A percentile compares a stretch with the other conserved stretches of the same genome.
Evolutionary conservation across 805 yeast genomes (phyloP).

Genomic region (Wickerhamomyces ciferrii): DNA sequence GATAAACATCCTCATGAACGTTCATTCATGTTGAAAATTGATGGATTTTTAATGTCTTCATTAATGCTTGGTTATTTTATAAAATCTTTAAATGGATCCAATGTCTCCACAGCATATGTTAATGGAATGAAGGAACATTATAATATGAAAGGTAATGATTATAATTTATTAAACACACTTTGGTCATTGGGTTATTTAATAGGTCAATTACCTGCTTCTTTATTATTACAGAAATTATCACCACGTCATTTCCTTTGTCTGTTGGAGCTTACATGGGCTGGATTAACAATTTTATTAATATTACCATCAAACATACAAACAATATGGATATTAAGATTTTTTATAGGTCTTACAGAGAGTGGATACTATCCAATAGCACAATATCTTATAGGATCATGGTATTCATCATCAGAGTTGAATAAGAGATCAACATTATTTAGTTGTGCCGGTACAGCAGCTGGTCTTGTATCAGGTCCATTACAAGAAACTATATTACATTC

Average conservation of each 20-base stretch:
- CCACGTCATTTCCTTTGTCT: constrained; percentile 41
- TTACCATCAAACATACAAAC: constrained; percentile 22
- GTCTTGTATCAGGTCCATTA: constrained; percentile 31
- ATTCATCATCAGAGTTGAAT: constrained; percentile 27
- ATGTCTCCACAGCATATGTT: constrained; percentile 40
- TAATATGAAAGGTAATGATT: constrained; percentile 35
- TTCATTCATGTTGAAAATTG: constrained; percentile 28
- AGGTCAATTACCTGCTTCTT: constrained; percentile 43
- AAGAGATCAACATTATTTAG: constrained; percentile 30
- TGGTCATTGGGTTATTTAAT: constrained; percentile 48
- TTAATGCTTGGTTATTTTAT: constrained; percentile 41
- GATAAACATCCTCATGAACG: constrained; percentile 33
- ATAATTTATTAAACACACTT: constrained; percentile 36
- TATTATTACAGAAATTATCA: constrained; percentile 33
- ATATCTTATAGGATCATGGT: constrained; percentile 34
- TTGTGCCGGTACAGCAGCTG: constrained; percentile 28
- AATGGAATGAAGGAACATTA: constrained; percentile 43
- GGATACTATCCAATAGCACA: constrained; percentile 48
- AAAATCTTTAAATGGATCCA: constrained; percentile 36
- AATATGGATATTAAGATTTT: constrained; percentile 29
- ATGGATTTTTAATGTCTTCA: constrained; percentile 33
- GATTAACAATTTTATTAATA: constrained; percentile 30
- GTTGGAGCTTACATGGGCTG: constrained; percentile 38
- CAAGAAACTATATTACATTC: constrained; percentile 26
- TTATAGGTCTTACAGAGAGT: constrained; percentile 38